Evolutionary conservation across 164 flowering plant species (phyloP), one percentile per base, ranked within the genome.

Genomic region (Berberis thunbergii): DNA sequence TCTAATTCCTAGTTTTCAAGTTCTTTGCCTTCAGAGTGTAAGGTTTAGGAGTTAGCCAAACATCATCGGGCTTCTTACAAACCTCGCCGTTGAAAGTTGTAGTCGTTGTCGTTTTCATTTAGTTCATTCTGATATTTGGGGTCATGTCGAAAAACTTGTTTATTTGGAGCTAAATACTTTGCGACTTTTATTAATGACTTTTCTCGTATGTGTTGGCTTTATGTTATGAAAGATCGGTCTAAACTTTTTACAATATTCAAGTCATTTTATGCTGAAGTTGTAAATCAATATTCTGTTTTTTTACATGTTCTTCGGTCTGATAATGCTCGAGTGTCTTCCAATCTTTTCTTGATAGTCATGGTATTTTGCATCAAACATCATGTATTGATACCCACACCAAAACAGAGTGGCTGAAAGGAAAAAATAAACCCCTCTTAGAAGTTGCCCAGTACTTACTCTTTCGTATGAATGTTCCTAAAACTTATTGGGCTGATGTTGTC

Each of bases 131-230:
- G 12, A 63, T 57, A 41, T 57, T 57, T 54, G 49, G 49, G 40
- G 58, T 41, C 57, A 4, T 52, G 41, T 43, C 12, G 9, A 43
- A 63, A 49, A 4, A 10, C 40, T 53, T 11, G 57, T 42, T 9
- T 41, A 41, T 50, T 8, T 63, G 40, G 59, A 43, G 38, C 46
- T 41, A 63, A 63, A 11, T 63, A 54, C 13, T 41, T 64, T 64
- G 52, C 55, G 8, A 39, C 26, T 9, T 64, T 64, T 55, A 55
- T 56, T 26, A 52, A 54, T 64, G 60, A 64, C n/a, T 55, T 52
- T 63, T 42, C 65, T 50, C 49, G 57, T 52, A n/a, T 52, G 6
- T 45, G 52, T 64, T 64, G 60, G 60, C 43, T 64, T n/a, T 64
- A 64, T 64, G 12, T 55, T 26, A 13, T 64, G 59, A 54, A 55